These are phyloP conservation scores for Austroboletus eburneus DNA, from an alignment of 768 basidiomycete species.

Conservation along the genomic window DNA sequence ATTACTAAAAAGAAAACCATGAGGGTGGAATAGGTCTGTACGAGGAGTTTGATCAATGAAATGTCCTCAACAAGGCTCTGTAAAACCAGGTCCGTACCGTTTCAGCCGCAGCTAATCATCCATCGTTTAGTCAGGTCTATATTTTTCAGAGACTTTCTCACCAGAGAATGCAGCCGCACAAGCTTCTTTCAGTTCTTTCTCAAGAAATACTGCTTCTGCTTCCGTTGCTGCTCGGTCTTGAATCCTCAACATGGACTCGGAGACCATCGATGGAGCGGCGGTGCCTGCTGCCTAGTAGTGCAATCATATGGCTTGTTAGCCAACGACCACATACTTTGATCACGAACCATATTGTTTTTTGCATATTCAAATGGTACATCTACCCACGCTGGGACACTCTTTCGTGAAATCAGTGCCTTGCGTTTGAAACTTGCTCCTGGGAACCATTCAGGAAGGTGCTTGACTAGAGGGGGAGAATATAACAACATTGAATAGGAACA, in stretches of 20 bases:
- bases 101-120: neutral
- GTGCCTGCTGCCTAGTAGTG: constrained; percentile 20
- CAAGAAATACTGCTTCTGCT: no score
- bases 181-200: no score
- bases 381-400: constrained; percentile 7
- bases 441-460: constrained; percentile 19
- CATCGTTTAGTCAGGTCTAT: constrained; percentile 7
- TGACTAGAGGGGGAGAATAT: constrained; percentile 15
- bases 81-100: neutral
- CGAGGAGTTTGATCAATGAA: constrained; percentile 7
- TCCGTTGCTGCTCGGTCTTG: constrained; percentile 6
- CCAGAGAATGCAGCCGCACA: constrained; percentile 19
- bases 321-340: no score
- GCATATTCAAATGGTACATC: constrained; percentile 23
- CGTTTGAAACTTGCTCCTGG: constrained; percentile 21
- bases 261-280: constrained; percentile 24
- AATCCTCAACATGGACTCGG: constrained; percentile 14
- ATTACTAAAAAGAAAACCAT: constrained; percentile 22
- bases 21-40: no score
- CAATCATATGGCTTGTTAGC: neutral
- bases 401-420: no score
- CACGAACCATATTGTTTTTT: constrained; percentile 18
- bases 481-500: no score
- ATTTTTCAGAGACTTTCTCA: constrained; percentile 1
- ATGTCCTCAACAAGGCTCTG: neutral